phyloP scores from a whole-genome alignment of 2,329 filamentous ascomycete genomes.

The Botrytis cinerea region DNA sequence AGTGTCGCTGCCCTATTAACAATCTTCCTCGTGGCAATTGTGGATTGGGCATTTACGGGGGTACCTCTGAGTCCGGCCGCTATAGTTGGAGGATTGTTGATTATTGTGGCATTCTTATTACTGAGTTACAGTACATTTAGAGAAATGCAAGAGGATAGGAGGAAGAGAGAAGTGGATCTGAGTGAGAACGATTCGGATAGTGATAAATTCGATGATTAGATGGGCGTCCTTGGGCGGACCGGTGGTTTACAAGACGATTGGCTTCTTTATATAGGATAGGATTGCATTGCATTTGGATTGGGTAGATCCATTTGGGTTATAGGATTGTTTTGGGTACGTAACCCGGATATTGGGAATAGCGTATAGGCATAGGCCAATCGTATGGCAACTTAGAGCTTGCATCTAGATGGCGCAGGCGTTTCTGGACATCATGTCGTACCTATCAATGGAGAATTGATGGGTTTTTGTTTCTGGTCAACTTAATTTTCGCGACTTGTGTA shows the following conservation, averaged over 20 bases:
- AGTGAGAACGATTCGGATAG: conserved; percentile 46
- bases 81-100: conserved; percentile 79
- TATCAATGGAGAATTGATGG: background rate
- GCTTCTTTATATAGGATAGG: background rate
- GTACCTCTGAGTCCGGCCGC: conserved; percentile 73
- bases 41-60: conserved; percentile 85
- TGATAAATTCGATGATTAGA: conserved; percentile 46
- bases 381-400: background rate
- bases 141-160: conserved; percentile 85
- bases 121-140: conserved; percentile 89
- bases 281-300: background rate
- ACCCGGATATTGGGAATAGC: background rate
- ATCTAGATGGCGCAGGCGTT: conserved; percentile 16
- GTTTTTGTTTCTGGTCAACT: background rate
- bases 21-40: conserved; percentile 93
- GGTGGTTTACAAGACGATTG: background rate
- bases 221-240: background rate
- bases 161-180: conserved; percentile 52
- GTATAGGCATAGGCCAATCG: background rate
- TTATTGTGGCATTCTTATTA: conserved; percentile 84
- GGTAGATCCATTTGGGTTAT: background rate
- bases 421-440: background rate
- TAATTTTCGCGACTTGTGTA: background rate
- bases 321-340: background rate
- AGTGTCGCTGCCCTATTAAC: conserved; percentile 92